These are phyloP conservation scores for Saccharomycopsis babjevae DNA, from an alignment of 805 yeast genomes.

Conservation along the genomic window DNA sequence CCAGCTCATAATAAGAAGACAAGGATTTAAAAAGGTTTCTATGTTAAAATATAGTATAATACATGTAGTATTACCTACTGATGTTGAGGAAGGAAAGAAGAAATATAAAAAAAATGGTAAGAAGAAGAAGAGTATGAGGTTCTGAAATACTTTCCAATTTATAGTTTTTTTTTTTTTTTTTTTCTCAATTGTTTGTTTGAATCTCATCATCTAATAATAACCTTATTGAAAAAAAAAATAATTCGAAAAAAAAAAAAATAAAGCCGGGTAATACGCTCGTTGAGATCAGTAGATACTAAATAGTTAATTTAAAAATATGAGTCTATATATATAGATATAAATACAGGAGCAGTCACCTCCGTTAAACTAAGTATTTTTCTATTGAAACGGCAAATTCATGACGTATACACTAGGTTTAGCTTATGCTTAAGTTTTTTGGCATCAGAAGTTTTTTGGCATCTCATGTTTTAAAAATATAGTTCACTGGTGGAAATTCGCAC, in stretches of 20 bases:
- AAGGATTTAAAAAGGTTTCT: conserved; percentile 15
- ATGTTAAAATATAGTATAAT: conserved; percentile 16
- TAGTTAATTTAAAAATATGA: too few species aligned
- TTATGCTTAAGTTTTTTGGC: too few species aligned
- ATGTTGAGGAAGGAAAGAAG: conserved; percentile 15
- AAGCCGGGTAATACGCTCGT: background rate
- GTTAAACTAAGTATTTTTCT: too few species aligned
- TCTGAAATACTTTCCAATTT: background rate
- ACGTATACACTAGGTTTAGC: too few species aligned
- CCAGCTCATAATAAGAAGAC: conserved; percentile 17
- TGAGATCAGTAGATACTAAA: background rate
- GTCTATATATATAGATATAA: too few species aligned
- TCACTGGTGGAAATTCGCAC: background rate
- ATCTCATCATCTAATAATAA: background rate
- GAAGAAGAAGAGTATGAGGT: background rate
- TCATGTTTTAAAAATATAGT: background rate
- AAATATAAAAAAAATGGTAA: background rate
- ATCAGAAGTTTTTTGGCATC: background rate
- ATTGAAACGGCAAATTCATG: too few species aligned
- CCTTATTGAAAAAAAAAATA: background rate
- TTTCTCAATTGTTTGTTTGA: background rate
- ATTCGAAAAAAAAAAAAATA: background rate
- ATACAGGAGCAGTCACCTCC: too few species aligned
- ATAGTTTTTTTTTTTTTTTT: conserved; percentile 2
- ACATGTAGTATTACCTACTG: conserved; percentile 20